Conservation (phyloP, 257 asterid genomes). For the Misopates orontium region DNA sequence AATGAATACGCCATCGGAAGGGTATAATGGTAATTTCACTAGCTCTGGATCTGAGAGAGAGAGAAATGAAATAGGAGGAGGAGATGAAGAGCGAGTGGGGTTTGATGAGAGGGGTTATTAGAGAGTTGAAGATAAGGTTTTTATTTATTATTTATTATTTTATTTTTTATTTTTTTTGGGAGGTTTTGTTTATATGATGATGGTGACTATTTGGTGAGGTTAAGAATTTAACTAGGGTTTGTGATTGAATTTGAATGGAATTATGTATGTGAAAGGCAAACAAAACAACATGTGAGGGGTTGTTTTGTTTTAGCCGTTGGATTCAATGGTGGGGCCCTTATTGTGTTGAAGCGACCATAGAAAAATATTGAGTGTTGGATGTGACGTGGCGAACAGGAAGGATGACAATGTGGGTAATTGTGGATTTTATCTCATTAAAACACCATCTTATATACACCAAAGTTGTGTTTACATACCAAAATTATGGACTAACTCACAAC, state of each 20-base stretch:
- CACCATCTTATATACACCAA: no score
- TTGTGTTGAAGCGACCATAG: slow-evolving; percentile 47
- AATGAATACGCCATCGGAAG: slow-evolving; percentile 72
- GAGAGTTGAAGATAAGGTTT: slow-evolving; percentile 67
- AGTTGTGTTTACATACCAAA: no score
- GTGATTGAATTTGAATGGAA: no score
- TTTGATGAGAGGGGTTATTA: slow-evolving; percentile 28
- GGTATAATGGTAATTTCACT: slow-evolving; percentile 33
- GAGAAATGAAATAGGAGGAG: slow-evolving; percentile 12
- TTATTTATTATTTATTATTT: background rate
- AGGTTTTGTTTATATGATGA: slow-evolving; percentile 20
- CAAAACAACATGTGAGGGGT: slow-evolving; percentile 38
- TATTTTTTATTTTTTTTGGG: slow-evolving; percentile 16
- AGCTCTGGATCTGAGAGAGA: slow-evolving; percentile 44
- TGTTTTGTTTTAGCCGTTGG: slow-evolving; percentile 29
- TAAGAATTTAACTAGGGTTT: slow-evolving; percentile 43
- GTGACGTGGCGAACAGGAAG: slow-evolving; percentile 30
- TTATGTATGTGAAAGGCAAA: no score
- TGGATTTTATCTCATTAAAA: background rate
- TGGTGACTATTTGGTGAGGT: slow-evolving; percentile 40
- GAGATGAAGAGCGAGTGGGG: slow-evolving; percentile 29
- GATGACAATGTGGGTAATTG: no score
- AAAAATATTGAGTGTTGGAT: slow-evolving; percentile 23
- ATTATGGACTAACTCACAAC: no score
- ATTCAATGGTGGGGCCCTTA: slow-evolving; percentile 38